A percentile compares a stretch with the other conserved stretches of the same genome.
Evolutionary conservation across 371 early-diverging fungal genomes (phyloP).

Genomic region (Vairimorpha apis): DNA sequence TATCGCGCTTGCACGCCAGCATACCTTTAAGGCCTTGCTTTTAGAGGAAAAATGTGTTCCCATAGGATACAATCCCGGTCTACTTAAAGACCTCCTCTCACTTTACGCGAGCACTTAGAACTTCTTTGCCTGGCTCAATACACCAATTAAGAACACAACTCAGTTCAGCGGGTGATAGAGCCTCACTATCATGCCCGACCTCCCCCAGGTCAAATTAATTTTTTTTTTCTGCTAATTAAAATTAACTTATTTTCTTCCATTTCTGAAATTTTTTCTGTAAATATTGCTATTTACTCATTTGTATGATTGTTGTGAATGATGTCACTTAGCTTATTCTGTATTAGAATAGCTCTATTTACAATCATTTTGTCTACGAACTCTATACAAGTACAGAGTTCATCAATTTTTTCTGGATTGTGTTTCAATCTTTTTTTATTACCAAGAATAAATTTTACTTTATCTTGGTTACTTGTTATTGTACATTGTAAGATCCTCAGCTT

Average conservation of each 20-base stretch:
- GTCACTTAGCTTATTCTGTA: not conserved
- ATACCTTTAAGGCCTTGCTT: not conserved
- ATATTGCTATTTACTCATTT: not conserved
- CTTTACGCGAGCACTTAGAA: not conserved
- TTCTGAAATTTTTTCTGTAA: not conserved
- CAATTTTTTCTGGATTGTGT: not conserved
- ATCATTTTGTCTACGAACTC: not conserved
- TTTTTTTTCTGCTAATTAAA: not conserved
- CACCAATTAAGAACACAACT: conserved; percentile 8
- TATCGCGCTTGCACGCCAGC: too few relatives aligned
- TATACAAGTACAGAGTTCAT: not conserved
- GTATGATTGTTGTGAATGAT: not conserved
- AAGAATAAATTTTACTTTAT: not conserved
- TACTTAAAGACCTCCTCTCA: not conserved
- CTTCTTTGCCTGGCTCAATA: not conserved
- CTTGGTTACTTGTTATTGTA: not conserved
- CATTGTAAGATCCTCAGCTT: not conserved
- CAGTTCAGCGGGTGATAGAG: not conserved
- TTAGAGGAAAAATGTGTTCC: not conserved
- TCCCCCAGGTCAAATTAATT: not conserved
- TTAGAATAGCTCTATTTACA: not conserved
- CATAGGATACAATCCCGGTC: not conserved
- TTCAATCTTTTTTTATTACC: not conserved
- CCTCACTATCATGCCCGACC: conserved; percentile 8
- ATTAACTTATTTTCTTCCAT: conserved; percentile 2